Conservation (phyloP, 441 rosid genomes). For the Adansonia madagascariensis region DNA sequence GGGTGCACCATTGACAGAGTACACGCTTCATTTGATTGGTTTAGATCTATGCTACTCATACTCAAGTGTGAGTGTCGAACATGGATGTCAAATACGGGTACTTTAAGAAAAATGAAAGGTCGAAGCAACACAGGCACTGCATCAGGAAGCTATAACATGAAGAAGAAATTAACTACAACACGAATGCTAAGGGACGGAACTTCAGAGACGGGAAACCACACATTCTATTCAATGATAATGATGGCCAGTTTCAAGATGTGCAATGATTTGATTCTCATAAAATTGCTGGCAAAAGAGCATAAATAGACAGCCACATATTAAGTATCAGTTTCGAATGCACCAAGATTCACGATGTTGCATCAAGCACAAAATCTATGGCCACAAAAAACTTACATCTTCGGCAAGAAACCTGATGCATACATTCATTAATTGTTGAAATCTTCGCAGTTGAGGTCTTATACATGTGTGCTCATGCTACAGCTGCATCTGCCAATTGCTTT, state of each 20-base stretch:
- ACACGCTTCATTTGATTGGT: slow-evolving; percentile 75
- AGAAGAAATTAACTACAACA: slow-evolving; percentile 66
- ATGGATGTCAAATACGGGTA: no score
- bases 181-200: slow-evolving; percentile 75
- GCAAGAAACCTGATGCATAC: background rate
- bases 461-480: background rate
- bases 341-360: background rate
- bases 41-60: no score
- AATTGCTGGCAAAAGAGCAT: background rate
- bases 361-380: background rate
- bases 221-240: slow-evolving; percentile 42
- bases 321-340: background rate
- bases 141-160: slow-evolving; percentile 78
- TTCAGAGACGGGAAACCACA: slow-evolving; percentile 88
- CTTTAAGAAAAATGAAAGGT: no score
- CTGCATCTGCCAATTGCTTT: background rate
- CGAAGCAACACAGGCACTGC: slow-evolving; percentile 44
- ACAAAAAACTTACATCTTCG: background rate
- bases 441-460: background rate
- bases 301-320: background rate
- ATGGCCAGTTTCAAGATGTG: slow-evolving; percentile 43
- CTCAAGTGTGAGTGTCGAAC: no score
- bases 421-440: background rate
- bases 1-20: slow-evolving; percentile 92
- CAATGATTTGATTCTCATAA: slow-evolving; percentile 24